Base-by-base conservation (phyloP, 441 rosid species). In the Cnidoscolus chayamansa region DNA sequence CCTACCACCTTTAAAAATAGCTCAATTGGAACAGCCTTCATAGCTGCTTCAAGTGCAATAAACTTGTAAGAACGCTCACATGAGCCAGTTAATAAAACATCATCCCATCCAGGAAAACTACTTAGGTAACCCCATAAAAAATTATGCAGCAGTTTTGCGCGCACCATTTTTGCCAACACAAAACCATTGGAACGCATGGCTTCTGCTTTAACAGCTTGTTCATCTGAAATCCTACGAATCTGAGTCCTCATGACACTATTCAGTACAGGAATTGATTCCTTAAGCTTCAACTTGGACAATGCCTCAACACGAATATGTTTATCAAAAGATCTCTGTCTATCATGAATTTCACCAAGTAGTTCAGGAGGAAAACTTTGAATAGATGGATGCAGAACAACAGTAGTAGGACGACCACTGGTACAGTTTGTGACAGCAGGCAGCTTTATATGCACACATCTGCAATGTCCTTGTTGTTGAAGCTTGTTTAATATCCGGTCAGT, bases 111-210 rank as follows among this genome's bases (percentile, higher is more conserved):
- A 70, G 90, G 81, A 51, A 83, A 79, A 78, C 84, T 72, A 61
- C 87, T 87, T 50, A 87, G 79, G 73, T 81, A 88, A 80, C 76
- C 86, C 99, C 97, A 95, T 60, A 95, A 87, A 84, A 90, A 95
- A 67, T 79, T 72, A 82, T 95, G 99, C 47, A 93, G 82, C 80
- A 93, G 85, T 79, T 90, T 93, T 53, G 92, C 92, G 35, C 98
- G 97, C 68, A 89, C 89, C 98, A 95, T 91, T 86, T 95, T 95
- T 78, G 97, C 92, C 78, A 89, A 78, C 74, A 93, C 92, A 85
- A 91, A 93, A 73, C 99, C 99, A 84, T 93, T 95, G 74, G 94
- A 84, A 68, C 95, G 93, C 93, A 93, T 91, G 56, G 91, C 87
- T 79, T 89, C 98, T 63, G 85, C 81, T 81, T 79, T 86, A 80